These are phyloP conservation scores for Fusarium sp. DNA, from an alignment of 2,329 filamentous ascomycete species.

Conservation along the genomic window DNA sequence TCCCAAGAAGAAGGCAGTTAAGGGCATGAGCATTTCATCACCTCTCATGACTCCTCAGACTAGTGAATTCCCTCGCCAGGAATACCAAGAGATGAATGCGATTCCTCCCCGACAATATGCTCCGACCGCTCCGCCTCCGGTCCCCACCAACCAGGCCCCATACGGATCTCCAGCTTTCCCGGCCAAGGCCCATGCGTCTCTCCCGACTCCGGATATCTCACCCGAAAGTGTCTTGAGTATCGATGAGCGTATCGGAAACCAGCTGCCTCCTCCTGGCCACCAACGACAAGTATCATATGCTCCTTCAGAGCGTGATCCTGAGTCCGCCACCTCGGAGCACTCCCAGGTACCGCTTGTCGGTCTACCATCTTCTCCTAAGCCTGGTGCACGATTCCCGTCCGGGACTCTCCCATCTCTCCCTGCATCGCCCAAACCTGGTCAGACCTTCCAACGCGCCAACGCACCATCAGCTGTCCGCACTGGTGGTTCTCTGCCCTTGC, in stretches of 20 bases:
- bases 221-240: conserved; percentile 61
- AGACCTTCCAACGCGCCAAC: conserved; percentile 62
- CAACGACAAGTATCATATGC: conserved; percentile 55
- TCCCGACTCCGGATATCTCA: conserved; percentile 52
- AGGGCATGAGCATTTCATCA: conserved; percentile 70
- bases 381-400: conserved; percentile 45
- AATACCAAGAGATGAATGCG: conserved; percentile 67
- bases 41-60: conserved; percentile 74
- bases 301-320: conserved; percentile 60
- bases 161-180: conserved; percentile 42
- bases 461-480: conserved; percentile 67
- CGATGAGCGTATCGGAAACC: conserved; percentile 65
- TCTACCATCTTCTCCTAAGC: conserved; percentile 59
- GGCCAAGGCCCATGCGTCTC: conserved; percentile 40
- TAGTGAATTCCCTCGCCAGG: conserved; percentile 66
- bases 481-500: conserved; percentile 68
- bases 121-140: conserved; percentile 67
- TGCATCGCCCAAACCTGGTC: conserved; percentile 63
- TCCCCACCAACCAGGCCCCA: conserved; percentile 62
- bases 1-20: conserved; percentile 65
- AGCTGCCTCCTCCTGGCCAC: conserved; percentile 51
- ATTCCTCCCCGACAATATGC: conserved; percentile 70
- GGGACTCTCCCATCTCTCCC: conserved; percentile 53
- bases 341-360: conserved; percentile 65
- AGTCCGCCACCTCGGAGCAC: conserved; percentile 64